Evolutionary conservation across 495 filamentous ascomycete species (phyloP), one percentile per base, ranked within the genome.

Genomic region (Talaromyces borbonicus): DNA sequence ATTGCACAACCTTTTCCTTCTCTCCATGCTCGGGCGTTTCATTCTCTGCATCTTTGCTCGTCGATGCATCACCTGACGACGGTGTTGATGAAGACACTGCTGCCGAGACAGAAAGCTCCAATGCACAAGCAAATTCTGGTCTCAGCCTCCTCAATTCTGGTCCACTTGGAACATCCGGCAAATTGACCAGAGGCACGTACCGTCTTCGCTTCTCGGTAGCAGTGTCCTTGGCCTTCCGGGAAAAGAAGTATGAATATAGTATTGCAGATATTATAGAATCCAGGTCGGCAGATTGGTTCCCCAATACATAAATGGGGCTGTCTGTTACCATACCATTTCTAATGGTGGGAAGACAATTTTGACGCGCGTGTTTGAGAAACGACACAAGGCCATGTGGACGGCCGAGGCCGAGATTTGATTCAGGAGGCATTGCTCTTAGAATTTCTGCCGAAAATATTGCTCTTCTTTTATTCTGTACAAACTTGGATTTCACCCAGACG

Each of bases 231-330:
- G 64, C 20, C 58, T 62, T 18, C 54, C 72, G 62, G 33, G 74
- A 79, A 47, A 80, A 79, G 47, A 93, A 74, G 65, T 95, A 97
- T 33, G 90, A 83, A 38, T 86, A 85, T 35, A 94, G 60, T n/a
- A 97, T 65, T 12, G 90, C 78, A 27, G 79, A 86, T 61, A 85
- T 84, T 45, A 97, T 77, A 9, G 93, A 95, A 65, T 98, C 92
- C 55, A 98, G 81, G 58, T 98, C 92, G 75, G 64, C 60, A 19
- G 66, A 65, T 43, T 66, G 62, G 37, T 73, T 73, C 49, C 69
- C 69, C 40, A 73, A 55, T 16, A 73, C 67, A 54, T 69, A 71
- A 43, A 72, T 56, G 0, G 65, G 66, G 12, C 24, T 67, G 53
- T 2, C 49, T 19, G 25, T 20, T 2, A 52, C 30, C 18, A 23